Conservation (phyloP, 2,329 filamentous ascomycete species). For the Metarhizium robertsii region DNA sequence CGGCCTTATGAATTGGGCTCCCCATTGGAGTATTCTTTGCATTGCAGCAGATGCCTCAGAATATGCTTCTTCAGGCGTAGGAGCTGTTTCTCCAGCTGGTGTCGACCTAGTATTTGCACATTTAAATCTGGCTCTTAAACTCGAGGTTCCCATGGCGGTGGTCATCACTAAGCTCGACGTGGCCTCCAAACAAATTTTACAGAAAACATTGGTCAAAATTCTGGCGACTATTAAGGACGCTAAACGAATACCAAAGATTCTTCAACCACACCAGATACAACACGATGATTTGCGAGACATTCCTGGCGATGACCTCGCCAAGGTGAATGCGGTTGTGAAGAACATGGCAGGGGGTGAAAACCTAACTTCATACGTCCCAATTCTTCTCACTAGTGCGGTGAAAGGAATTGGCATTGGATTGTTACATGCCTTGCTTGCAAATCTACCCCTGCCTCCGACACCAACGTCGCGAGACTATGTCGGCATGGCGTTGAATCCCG, state of each 20-base stretch:
- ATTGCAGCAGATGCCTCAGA: conserved; percentile 70
- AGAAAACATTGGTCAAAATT: conserved; percentile 61
- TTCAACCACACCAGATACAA: conserved; percentile 47
- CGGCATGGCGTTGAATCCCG: conserved; percentile 46
- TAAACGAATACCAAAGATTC: conserved; percentile 63
- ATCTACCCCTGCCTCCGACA: conserved; percentile 57
- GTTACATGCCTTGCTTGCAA: conserved; percentile 71
- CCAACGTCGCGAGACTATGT: conserved; percentile 45
- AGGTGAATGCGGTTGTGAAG: conserved; percentile 47
- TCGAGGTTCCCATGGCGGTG: conserved; percentile 68
- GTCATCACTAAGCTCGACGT: conserved; percentile 88
- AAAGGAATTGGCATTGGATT: conserved; percentile 74
- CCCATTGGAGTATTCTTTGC: conserved; percentile 87
- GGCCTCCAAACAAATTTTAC: conserved; percentile 63
- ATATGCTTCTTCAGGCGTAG: conserved; percentile 15
- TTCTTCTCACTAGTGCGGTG: conserved; percentile 79
- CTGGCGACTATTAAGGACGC: conserved; percentile 69
- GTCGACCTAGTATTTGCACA: conserved; percentile 71
- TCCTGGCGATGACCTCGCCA: conserved; percentile 43
- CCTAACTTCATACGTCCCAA: conserved; percentile 56
- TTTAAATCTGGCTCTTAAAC: conserved; percentile 73
- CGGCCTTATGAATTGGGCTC: conserved; percentile 89
- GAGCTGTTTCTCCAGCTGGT: conserved; percentile 41
- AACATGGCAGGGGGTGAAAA: conserved; percentile 34
- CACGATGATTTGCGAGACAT: conserved; percentile 47